Evolutionary conservation across 345 rosid genomes (phyloP).

Genomic region (Lumnitzera racemosa): DNA sequence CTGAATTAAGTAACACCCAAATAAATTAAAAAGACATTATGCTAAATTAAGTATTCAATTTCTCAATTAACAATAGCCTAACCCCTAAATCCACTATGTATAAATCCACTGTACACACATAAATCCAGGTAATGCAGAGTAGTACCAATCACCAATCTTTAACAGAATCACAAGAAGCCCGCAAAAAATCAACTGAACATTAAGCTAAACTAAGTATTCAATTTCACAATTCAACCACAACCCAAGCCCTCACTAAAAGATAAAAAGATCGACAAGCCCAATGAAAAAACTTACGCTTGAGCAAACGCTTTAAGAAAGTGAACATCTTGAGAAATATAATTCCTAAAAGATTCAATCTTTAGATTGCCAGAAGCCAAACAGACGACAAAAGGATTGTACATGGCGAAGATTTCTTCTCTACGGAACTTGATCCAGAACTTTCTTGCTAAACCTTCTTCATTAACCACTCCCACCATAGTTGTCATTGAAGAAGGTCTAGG

Average conservation of each 20-base stretch:
- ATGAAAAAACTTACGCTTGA: slow-evolving; percentile 59
- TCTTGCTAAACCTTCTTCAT: slow-evolving; percentile 53
- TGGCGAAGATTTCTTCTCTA: slow-evolving; percentile 54
- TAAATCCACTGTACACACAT: no score
- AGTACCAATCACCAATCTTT: no score
- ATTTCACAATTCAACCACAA: not conserved
- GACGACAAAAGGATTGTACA: slow-evolving; percentile 69
- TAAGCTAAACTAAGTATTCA: no score
- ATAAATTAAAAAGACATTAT: no score
- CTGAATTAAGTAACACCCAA: no score
- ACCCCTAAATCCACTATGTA: no score
- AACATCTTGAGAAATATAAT: slow-evolving; percentile 74
- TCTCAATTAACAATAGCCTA: no score
- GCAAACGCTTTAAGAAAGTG: slow-evolving; percentile 85
- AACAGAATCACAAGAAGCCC: no score
- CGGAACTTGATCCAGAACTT: slow-evolving; percentile 70
- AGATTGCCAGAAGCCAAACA: slow-evolving; percentile 78
- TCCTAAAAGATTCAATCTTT: slow-evolving; percentile 56
- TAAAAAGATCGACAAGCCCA: no score
- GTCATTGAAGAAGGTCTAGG: slow-evolving; percentile 9
- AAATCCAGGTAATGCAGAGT: no score
- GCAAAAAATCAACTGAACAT: no score
- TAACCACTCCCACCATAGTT: slow-evolving; percentile 26
- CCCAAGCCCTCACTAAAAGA: slow-evolving; percentile 2
- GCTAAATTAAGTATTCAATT: no score